Percentiles rank a stretch among this genome's conserved stretches.
phyloP scores from a whole-genome alignment of 371 early-diverging fungal genomes.

The Funneliformis caledonium region DNA sequence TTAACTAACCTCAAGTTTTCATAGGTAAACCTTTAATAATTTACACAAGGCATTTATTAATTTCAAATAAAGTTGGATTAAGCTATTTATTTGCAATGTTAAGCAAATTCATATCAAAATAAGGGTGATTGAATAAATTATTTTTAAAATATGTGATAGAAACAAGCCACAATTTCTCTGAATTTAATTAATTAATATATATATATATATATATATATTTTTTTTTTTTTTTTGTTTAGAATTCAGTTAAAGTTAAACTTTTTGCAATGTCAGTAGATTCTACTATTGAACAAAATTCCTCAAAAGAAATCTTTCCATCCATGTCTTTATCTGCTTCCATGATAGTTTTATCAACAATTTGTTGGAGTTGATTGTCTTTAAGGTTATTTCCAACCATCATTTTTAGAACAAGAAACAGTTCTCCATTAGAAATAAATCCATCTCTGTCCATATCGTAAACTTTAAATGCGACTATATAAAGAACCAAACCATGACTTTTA shows the following conservation, averaged over 20 bases:
- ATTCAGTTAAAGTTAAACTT: conserved; percentile 88
- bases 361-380: conserved; percentile 93
- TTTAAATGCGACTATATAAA: conserved; percentile 88
- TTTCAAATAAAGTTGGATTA: no score
- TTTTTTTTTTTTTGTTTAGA: conserved; percentile 46
- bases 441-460: conserved; percentile 99
- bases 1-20: no score
- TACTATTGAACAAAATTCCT: conserved; percentile 92
- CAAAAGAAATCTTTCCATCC: conserved; percentile 94
- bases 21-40: no score
- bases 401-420: conserved; percentile 94
- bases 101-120: no score
- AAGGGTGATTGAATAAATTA: no score
- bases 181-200: no score
- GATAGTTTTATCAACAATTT: conserved; percentile 99
- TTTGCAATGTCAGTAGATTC: conserved; percentile 93
- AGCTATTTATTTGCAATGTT: no score
- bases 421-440: conserved; percentile 97
- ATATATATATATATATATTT: not conserved
- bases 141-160: not conserved
- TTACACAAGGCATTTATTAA: no score
- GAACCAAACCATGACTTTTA: not conserved
- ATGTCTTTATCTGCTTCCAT: conserved; percentile 95
- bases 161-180: not conserved
- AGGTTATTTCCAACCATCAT: conserved; percentile 98